Conservation (phyloP, 306 rosid species). For the Vachellia pachyceras region DNA sequence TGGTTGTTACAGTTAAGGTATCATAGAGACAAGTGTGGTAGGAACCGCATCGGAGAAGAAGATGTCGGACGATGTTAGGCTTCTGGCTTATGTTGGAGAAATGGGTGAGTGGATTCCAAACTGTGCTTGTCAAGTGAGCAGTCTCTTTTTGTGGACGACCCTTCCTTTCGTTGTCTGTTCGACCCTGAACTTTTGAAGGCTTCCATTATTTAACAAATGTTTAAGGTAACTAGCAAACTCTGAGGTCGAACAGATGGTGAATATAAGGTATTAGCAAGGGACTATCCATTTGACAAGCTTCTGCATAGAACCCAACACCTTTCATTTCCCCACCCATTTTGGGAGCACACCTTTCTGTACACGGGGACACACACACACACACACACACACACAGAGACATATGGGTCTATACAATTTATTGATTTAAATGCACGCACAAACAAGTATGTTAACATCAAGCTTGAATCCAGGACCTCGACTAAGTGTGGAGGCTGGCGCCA, state of each 20-base stretch:
- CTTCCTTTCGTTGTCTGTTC: neutral
- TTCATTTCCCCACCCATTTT: neutral
- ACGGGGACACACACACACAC: no score
- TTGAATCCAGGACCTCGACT: no score
- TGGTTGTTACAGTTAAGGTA: no score
- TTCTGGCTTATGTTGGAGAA: neutral
- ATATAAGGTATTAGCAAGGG: slow-evolving; percentile 40
- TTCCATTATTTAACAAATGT: neutral
- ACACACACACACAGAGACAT: no score
- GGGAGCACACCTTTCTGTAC: neutral
- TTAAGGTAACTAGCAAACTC: neutral
- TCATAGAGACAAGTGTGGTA: no score
- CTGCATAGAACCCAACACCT: slow-evolving; percentile 45
- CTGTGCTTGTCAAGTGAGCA: neutral
- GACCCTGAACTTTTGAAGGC: neutral
- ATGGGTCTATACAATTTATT: no score
- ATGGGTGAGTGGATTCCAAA: neutral
- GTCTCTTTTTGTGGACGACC: neutral
- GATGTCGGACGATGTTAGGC: no score
- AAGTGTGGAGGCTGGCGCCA: no score
- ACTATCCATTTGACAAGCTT: slow-evolving; percentile 41
- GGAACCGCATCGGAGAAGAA: no score
- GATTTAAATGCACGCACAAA: no score
- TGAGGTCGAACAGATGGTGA: slow-evolving; percentile 42
- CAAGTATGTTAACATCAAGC: no score